Percentiles rank a stretch among this genome's conserved stretches.
phyloP scores from a whole-genome alignment of 495 filamentous ascomycete genomes.

The Talaromyces adpressus region DNA sequence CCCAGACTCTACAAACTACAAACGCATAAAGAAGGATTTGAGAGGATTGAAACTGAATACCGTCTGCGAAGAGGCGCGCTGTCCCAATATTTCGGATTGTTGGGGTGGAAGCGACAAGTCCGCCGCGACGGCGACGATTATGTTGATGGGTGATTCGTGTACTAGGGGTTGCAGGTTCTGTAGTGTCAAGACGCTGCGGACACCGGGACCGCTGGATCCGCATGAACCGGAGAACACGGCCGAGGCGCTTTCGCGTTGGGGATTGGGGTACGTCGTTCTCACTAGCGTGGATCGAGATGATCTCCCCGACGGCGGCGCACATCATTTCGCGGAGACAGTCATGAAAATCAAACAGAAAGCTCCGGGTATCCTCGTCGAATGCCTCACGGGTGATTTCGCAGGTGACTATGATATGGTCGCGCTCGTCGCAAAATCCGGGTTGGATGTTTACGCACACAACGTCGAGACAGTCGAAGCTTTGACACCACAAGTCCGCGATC shows the following conservation, averaged over 20 bases:
- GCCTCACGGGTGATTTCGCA: conserved; percentile 82
- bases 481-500: conserved; percentile 84
- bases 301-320: conserved; percentile 76
- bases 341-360: conserved; percentile 87
- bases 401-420: conserved; percentile 79
- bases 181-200: conserved; percentile 80
- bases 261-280: conserved; percentile 89
- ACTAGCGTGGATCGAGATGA: conserved; percentile 94
- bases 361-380: conserved; percentile 84
- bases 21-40: conserved; percentile 88
- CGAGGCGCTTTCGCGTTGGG: conserved; percentile 88
- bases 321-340: conserved; percentile 92
- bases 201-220: conserved; percentile 77
- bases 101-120: conserved; percentile 89
- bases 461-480: conserved; percentile 90
- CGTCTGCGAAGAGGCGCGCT: conserved; percentile 95
- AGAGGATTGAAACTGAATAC: conserved; percentile 87
- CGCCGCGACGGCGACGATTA: conserved; percentile 93
- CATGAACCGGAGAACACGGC: conserved; percentile 97
- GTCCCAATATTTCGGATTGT: conserved; percentile 95
- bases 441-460: conserved; percentile 97
- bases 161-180: conserved; percentile 97
- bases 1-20: conserved; percentile 76
- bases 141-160: conserved; percentile 99
- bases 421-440: conserved; percentile 73